A percentile compares a stretch with the other conserved stretches of the same genome.
Evolutionary conservation across 441 rosid genomes (phyloP).

Genomic region (Omphalea diandra): DNA sequence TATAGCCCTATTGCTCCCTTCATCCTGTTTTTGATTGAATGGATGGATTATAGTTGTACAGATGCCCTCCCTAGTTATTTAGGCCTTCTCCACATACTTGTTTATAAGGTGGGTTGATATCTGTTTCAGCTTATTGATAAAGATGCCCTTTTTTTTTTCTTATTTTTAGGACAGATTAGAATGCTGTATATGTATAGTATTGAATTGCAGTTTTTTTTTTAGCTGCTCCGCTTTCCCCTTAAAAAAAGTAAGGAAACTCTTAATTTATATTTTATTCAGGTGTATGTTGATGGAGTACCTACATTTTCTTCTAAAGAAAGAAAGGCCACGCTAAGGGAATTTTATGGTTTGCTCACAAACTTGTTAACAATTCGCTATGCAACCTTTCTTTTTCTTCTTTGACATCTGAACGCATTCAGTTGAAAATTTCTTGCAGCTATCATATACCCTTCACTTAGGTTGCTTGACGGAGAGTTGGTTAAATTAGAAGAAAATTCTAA

Average conservation of each 20-base stretch:
- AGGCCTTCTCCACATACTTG: constrained; percentile 59
- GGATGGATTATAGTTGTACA: constrained; percentile 68
- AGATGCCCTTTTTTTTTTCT: background rate
- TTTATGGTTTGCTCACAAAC: constrained; percentile 43
- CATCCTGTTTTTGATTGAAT: constrained; percentile 53
- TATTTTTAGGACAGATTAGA: background rate
- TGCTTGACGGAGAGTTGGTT: constrained; percentile 46
- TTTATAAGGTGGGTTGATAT: constrained; percentile 47
- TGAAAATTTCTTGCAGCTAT: constrained; percentile 43
- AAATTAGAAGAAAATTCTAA: constrained; percentile 31
- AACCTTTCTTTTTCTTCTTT: background rate
- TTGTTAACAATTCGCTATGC: background rate
- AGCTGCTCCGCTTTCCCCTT: background rate
- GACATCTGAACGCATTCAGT: constrained; percentile 11
- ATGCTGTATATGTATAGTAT: background rate
- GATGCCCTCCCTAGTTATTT: constrained; percentile 53
- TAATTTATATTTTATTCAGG: constrained; percentile 35
- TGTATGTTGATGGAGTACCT: constrained; percentile 65
- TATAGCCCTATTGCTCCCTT: constrained; percentile 63
- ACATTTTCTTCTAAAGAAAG: constrained; percentile 53
- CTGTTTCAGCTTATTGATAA: background rate
- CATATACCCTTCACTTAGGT: constrained; percentile 60
- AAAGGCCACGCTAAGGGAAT: constrained; percentile 60
- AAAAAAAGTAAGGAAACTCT: constrained; percentile 13
- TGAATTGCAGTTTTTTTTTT: background rate